phyloP scores from a whole-genome alignment of 257 asterid genomes.

The Solanum corneliomulleri region DNA sequence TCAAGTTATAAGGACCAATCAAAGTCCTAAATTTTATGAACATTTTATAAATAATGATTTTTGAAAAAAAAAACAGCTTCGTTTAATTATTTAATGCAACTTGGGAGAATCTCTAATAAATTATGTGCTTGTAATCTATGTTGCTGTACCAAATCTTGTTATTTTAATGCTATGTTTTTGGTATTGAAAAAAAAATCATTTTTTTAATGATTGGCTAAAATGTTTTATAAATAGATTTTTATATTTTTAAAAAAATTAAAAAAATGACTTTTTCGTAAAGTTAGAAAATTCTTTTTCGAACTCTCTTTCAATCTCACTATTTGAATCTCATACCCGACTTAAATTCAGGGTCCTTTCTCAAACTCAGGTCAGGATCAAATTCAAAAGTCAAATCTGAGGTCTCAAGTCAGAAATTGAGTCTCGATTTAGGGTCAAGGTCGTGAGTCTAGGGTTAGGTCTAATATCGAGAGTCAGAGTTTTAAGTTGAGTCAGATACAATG shows the following conservation, averaged over 20 bases:
- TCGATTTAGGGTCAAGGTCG: neutral
- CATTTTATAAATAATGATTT: neutral
- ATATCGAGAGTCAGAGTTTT: no score
- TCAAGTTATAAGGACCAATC: neutral
- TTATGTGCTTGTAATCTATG: neutral
- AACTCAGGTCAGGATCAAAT: fast-evolving
- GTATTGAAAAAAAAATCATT: no score
- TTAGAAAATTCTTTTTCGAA: neutral
- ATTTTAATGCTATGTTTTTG: neutral
- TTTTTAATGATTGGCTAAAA: neutral
- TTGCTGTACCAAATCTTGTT: neutral
- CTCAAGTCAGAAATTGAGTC: neutral
- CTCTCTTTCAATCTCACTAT: neutral
- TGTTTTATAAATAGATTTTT: no score
- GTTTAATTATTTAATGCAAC: neutral
- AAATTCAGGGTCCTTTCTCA: fast-evolving
- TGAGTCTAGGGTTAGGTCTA: neutral
- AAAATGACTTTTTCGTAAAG: neutral
- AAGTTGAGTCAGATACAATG: fast-evolving
- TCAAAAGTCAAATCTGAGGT: neutral
- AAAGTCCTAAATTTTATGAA: neutral
- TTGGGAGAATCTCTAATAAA: neutral
- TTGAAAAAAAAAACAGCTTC: neutral
- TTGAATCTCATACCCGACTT: no score
- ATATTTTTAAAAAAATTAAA: no score